Evolutionary conservation across 2,329 filamentous ascomycete genomes (phyloP).

Genomic region (Trichophyton rubrum): DNA sequence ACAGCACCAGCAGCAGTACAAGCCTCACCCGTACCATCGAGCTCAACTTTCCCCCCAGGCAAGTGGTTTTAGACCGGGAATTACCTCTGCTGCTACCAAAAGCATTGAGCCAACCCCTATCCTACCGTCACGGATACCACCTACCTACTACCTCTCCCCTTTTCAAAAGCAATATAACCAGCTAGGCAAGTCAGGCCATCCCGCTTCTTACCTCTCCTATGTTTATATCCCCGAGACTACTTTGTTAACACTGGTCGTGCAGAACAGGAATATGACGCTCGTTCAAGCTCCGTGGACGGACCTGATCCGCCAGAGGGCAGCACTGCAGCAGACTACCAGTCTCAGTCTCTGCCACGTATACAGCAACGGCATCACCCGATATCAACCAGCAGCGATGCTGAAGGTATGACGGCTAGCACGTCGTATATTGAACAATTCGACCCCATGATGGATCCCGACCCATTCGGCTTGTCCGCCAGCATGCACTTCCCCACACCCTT

Average conservation of each 20-base stretch:
- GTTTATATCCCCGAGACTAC: background rate
- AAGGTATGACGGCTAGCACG: slow-evolving; percentile 35
- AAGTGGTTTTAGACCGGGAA: slow-evolving; percentile 27
- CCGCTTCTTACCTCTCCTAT: background rate
- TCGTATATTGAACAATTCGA: slow-evolving; percentile 61
- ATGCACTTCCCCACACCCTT: slow-evolving; percentile 90
- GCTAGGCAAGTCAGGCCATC: slow-evolving; percentile 62
- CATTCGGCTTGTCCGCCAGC: slow-evolving; percentile 82
- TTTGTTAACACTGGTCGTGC: slow-evolving; percentile 13
- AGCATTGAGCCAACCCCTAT: slow-evolving; percentile 19
- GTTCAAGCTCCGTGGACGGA: slow-evolving; percentile 79
- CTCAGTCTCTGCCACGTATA: slow-evolving; percentile 34
- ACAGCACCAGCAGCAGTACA: slow-evolving; percentile 38
- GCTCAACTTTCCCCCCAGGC: background rate
- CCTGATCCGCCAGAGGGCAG: slow-evolving; percentile 53
- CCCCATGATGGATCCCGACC: slow-evolving; percentile 80
- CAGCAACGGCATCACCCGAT: background rate
- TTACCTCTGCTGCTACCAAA: slow-evolving; percentile 20
- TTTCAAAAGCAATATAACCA: slow-evolving; percentile 94
- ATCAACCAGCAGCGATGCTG: slow-evolving; percentile 21
- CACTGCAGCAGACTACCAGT: slow-evolving; percentile 47
- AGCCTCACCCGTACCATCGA: slow-evolving; percentile 4
- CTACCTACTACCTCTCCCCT: slow-evolving; percentile 63
- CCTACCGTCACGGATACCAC: slow-evolving; percentile 22
- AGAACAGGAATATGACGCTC: slow-evolving; percentile 97